phyloP scores from a whole-genome alignment of 805 yeast genomes.

The Pichia ethanolica region DNA sequence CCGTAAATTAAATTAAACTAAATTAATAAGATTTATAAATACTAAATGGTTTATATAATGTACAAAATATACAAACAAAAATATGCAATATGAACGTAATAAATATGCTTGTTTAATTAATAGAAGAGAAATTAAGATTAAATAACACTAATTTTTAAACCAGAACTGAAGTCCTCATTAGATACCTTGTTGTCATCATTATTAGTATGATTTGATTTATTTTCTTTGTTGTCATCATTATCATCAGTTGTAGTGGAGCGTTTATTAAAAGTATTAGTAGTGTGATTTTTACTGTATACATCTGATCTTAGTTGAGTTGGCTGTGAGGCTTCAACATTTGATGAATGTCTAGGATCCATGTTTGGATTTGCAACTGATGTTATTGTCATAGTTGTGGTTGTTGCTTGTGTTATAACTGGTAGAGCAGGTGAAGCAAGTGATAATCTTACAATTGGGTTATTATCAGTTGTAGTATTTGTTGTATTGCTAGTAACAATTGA shows the following conservation, averaged over 20 bases:
- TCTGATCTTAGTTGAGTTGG: background rate
- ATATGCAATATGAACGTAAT: background rate
- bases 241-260: background rate
- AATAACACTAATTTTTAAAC: conserved; percentile 10
- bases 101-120: too few species aligned
- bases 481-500: conserved; percentile 4
- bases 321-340: background rate
- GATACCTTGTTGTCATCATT: background rate
- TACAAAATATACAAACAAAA: background rate
- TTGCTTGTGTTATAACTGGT: conserved; percentile 31
- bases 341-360: background rate
- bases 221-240: conserved; percentile 1
- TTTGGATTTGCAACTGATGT: background rate
- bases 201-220: background rate
- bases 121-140: background rate
- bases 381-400: conserved; percentile 25
- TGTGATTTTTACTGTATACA: background rate
- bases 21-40: background rate
- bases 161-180: conserved; percentile 6
- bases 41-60: background rate
- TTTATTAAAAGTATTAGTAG: too few species aligned
- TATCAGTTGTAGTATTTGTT: conserved; percentile 6
- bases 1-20: background rate
- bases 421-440: conserved; percentile 28
- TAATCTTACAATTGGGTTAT: conserved; percentile 24